phyloP scores from a whole-genome alignment of 2,329 filamentous ascomycete genomes.

The Cercospora sp. region DNA sequence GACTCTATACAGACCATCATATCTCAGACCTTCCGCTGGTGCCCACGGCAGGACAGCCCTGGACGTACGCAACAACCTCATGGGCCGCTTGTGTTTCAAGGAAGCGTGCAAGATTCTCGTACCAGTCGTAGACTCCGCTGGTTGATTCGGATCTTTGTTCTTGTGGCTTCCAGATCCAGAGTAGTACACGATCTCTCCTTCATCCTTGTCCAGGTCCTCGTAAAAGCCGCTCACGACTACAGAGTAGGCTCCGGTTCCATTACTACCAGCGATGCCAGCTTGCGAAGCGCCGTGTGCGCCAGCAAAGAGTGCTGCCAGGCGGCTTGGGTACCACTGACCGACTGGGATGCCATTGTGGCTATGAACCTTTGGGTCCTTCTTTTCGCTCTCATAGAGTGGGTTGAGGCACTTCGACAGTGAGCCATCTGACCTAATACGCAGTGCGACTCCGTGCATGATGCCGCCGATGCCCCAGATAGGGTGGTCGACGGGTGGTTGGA shows the following conservation, averaged over 20 bases:
- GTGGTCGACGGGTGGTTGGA: conserved; percentile 23
- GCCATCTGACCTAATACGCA: conserved; percentile 10
- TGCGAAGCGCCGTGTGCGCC: conserved; percentile 32
- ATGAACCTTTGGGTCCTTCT: conserved; percentile 24
- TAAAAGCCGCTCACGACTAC: conserved; percentile 32
- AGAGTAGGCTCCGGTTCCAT: conserved; percentile 27
- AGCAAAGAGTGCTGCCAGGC: conserved; percentile 29
- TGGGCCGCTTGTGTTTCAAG: conserved; percentile 13
- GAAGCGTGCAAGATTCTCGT: conserved; percentile 28
- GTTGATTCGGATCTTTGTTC: conserved; percentile 27
- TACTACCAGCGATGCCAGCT: conserved; percentile 29
- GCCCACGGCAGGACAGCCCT: conserved; percentile 19
- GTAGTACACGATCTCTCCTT: conserved; percentile 30
- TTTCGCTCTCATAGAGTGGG: conserved; percentile 9
- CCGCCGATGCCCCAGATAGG: conserved; percentile 30
- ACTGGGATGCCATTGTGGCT: conserved; percentile 32
- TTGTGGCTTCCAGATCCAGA: conserved; percentile 31
- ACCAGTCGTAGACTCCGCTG: conserved; percentile 19
- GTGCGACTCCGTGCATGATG: conserved; percentile 33
- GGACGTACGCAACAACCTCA: conserved; percentile 29
- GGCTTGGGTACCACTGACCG: conserved; percentile 30
- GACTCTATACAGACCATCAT: conserved; percentile 34
- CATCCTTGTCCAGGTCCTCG: conserved; percentile 30
- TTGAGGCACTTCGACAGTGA: conserved; percentile 16
- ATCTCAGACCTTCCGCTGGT: conserved; percentile 27